Conservation (phyloP, 2,329 filamentous ascomycete species). For the Apiospora saccharicola region DNA sequence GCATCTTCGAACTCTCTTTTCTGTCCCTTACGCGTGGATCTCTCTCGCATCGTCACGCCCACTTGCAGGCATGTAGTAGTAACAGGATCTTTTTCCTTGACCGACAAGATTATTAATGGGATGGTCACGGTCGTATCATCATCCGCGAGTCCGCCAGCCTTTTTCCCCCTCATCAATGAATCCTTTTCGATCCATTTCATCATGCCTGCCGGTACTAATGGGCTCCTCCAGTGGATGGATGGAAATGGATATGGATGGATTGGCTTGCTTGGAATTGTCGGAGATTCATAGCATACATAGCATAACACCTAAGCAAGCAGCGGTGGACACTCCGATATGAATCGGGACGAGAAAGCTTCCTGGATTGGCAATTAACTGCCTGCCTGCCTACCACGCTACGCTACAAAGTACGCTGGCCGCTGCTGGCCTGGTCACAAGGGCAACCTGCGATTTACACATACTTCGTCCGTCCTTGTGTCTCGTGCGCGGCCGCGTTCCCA, state of each 20-base stretch:
- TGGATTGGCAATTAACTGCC: slow-evolving; percentile 5
- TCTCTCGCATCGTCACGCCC: slow-evolving; percentile 1
- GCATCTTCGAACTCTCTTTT: slow-evolving; percentile 8
- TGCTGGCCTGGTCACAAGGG: neutral
- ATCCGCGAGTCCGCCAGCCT: slow-evolving; percentile 6
- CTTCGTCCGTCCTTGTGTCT: slow-evolving; percentile 18
- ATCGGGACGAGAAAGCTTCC: neutral
- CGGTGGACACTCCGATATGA: slow-evolving; percentile 12
- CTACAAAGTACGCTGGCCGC: neutral
- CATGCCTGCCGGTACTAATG: neutral
- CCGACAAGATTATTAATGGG: slow-evolving; percentile 15
- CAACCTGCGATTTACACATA: slow-evolving; percentile 2
- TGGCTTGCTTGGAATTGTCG: slow-evolving; percentile 8
- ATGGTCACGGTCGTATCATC: slow-evolving; percentile 8
- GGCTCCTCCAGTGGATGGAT: neutral
- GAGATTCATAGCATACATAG: slow-evolving; percentile 12
- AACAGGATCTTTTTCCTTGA: slow-evolving; percentile 9
- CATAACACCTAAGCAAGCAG: neutral
- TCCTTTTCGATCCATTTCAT: slow-evolving; percentile 1
- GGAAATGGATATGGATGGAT: neutral
- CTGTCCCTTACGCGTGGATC: slow-evolving; percentile 9
- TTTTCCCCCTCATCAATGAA: neutral
- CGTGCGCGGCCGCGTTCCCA: slow-evolving; percentile 9
- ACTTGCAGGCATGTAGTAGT: neutral
- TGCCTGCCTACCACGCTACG: neutral